Evolutionary conservation across 495 filamentous ascomycete species (phyloP), one percentile per base, ranked within the genome.

Genomic region (Gamarada debralockiae): DNA sequence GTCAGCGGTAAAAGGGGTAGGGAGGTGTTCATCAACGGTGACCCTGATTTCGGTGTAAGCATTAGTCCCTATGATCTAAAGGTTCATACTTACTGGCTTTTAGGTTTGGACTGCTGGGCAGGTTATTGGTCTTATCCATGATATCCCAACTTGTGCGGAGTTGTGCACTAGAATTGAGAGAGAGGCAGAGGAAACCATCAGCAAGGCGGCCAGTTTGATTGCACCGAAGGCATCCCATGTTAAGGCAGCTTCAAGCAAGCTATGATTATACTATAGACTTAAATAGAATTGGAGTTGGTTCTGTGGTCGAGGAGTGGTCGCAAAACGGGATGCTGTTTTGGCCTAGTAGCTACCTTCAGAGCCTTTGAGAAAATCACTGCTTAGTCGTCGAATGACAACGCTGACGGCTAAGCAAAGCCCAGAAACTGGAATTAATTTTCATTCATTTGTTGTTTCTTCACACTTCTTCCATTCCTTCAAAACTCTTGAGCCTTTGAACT

Each of bases 1-100:
- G 89, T 98, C 20, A 96, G 90, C 65, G 93, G 93, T 40, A 87
- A 97, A 81, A 78, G 92, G 44, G 93, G 93, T 15, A 75, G 87
- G 22, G 75, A 96, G 74, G 93, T 98, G 20, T 98, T 96, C 68
- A 57, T 91, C 40, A 96, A 90, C 58, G 93, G 93, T 29, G 93
- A 98, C 64, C 77, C 86, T 53, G 87, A 98, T 57, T 90, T 80
- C 67, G 92, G 92, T 33, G 92, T 93, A 76, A 74, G 84, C 81
- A 37, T 34, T 17, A 8, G 7, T 12, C 27, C 14, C 17, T 24
- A 23, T 25, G 39, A 3, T 12, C 33, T 22, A 13, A 15, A 1
- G n/a, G 10, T 3, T 22, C 15, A 22, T 33, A 27, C 36, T 22
- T 64, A 29, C 59, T 56, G 46, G 56, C 15, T 24, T 39, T 27